A percentile compares a stretch with the other conserved stretches of the same genome.
phyloP scores from a whole-genome alignment of 2,329 filamentous ascomycete genomes.

The Atkinsonella hypoxylon region DNA sequence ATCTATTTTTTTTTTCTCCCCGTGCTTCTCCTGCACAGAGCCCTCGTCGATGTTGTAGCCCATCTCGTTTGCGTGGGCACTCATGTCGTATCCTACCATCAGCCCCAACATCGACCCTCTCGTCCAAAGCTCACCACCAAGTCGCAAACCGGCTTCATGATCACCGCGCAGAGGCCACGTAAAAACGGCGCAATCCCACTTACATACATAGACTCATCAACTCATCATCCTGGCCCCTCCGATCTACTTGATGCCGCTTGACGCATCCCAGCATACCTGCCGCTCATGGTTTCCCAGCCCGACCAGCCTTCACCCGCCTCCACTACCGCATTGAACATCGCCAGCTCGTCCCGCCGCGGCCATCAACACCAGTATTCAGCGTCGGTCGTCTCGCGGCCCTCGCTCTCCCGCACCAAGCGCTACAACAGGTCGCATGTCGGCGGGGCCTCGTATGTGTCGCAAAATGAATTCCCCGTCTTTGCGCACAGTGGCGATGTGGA shows the following conservation, averaged over 20 bases:
- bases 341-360: constrained; percentile 2
- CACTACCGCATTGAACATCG: constrained; percentile 1
- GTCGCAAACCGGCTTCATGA: background rate
- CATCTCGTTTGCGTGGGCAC: background rate
- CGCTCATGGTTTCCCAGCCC: constrained; percentile 51
- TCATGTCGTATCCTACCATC: background rate
- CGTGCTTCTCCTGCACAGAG: background rate
- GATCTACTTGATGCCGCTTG: background rate
- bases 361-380: constrained; percentile 9
- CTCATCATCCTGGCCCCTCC: background rate
- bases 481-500: constrained; percentile 86
- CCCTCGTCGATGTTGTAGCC: background rate
- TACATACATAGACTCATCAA: background rate
- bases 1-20: background rate
- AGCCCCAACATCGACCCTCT: background rate
- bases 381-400: constrained; percentile 52
- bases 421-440: constrained; percentile 75
- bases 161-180: background rate
- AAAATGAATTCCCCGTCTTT: constrained; percentile 91
- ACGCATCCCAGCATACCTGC: constrained; percentile 3
- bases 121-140: background rate
- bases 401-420: constrained; percentile 49
- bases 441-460: constrained; percentile 53
- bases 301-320: constrained; percentile 24
- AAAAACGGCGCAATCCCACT: background rate